phyloP scores from a whole-genome alignment of 1,284 basidiomycete species.

The Clitocybe nebularis region DNA sequence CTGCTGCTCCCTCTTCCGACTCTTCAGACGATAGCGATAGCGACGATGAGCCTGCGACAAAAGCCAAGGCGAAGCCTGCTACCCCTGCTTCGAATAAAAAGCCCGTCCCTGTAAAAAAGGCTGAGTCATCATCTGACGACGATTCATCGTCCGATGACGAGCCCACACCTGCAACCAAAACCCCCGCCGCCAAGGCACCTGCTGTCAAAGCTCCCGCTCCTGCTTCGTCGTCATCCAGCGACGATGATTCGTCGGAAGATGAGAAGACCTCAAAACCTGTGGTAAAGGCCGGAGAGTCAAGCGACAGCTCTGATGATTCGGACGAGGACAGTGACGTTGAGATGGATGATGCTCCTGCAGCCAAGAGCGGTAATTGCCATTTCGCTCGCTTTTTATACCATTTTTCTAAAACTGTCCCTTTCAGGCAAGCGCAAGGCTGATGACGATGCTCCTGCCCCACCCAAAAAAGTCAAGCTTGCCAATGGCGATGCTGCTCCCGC shows the following conservation, averaged over 20 bases:
- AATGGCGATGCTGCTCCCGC: slow-evolving; percentile 51
- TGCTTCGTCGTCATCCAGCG: slow-evolving; percentile 15
- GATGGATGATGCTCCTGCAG: slow-evolving; percentile 44
- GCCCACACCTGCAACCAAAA: slow-evolving; percentile 20
- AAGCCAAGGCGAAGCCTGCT: slow-evolving; percentile 14
- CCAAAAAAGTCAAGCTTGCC: slow-evolving; percentile 82
- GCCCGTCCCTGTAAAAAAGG: slow-evolving; percentile 18
- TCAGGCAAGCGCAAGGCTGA: slow-evolving; percentile 86
- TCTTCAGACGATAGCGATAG: slow-evolving; percentile 18
- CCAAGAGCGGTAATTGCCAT: slow-evolving; percentile 34
- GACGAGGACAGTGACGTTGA: slow-evolving; percentile 53
- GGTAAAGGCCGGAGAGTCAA: slow-evolving; percentile 17
- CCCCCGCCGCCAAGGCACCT: slow-evolving; percentile 1
- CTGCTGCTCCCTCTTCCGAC: slow-evolving; percentile 7
- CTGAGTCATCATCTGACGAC: slow-evolving; percentile 16
- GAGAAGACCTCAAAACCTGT: neutral
- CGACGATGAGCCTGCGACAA: slow-evolving; percentile 17
- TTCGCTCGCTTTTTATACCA: neutral
- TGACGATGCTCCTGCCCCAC: slow-evolving; percentile 50
- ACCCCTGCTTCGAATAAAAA: slow-evolving; percentile 19
- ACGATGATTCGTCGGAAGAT: slow-evolving; percentile 9
- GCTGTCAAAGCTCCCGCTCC: slow-evolving; percentile 13
- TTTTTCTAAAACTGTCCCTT: slow-evolving; percentile 6
- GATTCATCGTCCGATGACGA: slow-evolving; percentile 22
- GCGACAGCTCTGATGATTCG: slow-evolving; percentile 14